Evolutionary conservation across 2,329 filamentous ascomycete species (phyloP).

Genomic region (Pseudopithomyces maydicus): DNA sequence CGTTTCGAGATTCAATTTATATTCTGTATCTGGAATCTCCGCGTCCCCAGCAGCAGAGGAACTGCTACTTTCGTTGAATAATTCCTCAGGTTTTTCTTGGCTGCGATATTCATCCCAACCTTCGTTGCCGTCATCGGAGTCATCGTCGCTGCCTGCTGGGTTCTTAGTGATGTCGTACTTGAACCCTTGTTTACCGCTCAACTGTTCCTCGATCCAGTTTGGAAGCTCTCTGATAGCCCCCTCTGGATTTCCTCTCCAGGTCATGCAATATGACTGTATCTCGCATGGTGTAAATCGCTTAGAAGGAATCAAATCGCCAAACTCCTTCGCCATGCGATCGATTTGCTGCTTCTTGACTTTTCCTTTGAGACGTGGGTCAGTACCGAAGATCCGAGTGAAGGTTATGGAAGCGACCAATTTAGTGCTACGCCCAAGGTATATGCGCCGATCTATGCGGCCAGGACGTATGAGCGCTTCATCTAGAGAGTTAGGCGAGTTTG

Average conservation of each 20-base stretch:
- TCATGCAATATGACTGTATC: neutral
- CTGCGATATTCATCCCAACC: neutral
- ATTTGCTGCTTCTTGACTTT: neutral
- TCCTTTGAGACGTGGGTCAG: neutral
- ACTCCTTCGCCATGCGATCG: neutral
- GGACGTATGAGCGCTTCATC: conserved; percentile 76
- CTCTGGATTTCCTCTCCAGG: neutral
- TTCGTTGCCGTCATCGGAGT: neutral
- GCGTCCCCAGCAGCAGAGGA: too few relatives aligned
- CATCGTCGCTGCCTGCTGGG: neutral
- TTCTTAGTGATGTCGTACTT: neutral
- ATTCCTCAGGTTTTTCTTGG: too few relatives aligned
- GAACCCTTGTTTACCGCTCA: neutral
- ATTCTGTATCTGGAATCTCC: too few relatives aligned
- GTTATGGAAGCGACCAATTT: neutral
- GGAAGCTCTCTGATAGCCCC: neutral
- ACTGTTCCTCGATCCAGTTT: neutral
- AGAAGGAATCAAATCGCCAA: neutral
- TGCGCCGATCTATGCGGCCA: conserved; percentile 78
- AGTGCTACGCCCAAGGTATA: conserved; percentile 60
- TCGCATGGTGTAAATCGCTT: neutral
- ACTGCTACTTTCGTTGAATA: too few relatives aligned
- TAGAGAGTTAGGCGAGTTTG: conserved; percentile 74
- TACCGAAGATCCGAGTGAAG: neutral
- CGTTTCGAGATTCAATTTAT: too few relatives aligned